These are phyloP conservation scores for Termitomyces sp. DNA, from an alignment of 768 basidiomycete species.

Conservation along the genomic window DNA sequence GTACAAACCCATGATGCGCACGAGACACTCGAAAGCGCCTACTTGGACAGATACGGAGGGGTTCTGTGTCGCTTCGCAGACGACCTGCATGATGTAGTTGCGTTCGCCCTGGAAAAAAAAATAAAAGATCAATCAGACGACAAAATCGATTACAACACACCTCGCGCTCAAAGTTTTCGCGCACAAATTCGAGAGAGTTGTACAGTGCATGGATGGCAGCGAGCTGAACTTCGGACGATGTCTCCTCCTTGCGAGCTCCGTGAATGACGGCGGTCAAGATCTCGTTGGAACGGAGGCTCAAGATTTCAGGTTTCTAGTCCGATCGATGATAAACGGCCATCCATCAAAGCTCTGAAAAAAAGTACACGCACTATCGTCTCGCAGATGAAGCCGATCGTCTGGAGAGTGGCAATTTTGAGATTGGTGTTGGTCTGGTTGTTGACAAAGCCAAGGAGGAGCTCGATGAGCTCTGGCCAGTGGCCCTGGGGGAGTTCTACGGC, in stretches of 20 bases:
- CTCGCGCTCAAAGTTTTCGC: constrained; percentile 97
- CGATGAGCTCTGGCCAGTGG: constrained; percentile 91
- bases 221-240: constrained; percentile 85
- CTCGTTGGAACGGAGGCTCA: constrained; percentile 89
- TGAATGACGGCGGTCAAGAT: constrained; percentile 98
- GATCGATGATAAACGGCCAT: too few species aligned
- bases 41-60: constrained; percentile 79
- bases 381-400: constrained; percentile 97
- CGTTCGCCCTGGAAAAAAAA: constrained; percentile 76
- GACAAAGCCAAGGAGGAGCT: constrained; percentile 82
- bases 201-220: constrained; percentile 91
- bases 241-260: constrained; percentile 94
- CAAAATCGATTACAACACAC: constrained; percentile 44
- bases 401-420: constrained; percentile 83
- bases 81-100: constrained; percentile 99
- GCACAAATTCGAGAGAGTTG: constrained; percentile 96
- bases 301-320: constrained; percentile 87
- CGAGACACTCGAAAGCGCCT: constrained; percentile 94
- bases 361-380: constrained; percentile 81
- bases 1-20: constrained; percentile 95
- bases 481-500: constrained; percentile 85
- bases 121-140: constrained; percentile 12
- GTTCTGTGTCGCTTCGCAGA: constrained; percentile 97
- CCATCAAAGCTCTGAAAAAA: too few species aligned
- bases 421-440: constrained; percentile 71